phyloP scores from a whole-genome alignment of 139 green algal genomes.

The Limnomonas spitsbergensis region DNA sequence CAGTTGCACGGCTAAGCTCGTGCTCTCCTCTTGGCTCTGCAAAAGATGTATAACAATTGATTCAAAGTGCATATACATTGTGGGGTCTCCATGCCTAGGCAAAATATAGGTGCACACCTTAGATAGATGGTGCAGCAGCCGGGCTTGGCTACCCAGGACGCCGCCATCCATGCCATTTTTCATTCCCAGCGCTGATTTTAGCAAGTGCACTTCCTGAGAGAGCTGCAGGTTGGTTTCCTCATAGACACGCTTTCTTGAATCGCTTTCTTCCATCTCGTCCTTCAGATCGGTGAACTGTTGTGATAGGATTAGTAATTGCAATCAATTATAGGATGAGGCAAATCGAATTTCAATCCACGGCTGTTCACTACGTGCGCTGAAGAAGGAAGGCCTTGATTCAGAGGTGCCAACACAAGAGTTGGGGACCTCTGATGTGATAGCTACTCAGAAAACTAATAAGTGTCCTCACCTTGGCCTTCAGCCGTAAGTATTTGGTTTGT shows the following conservation, averaged over 20 bases:
- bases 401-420: neutral
- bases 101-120: neutral
- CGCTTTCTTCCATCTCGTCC: neutral
- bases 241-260: neutral
- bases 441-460: no score
- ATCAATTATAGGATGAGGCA: neutral
- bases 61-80: neutral
- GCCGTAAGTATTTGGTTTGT: neutral
- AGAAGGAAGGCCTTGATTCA: neutral
- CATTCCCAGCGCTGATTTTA: neutral
- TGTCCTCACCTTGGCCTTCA: conserved; percentile 1
- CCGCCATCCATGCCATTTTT: neutral
- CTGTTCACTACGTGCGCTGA: neutral
- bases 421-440: neutral
- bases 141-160: neutral
- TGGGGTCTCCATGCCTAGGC: neutral
- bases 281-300: neutral
- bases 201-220: neutral
- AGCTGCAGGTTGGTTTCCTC: conserved; percentile 5
- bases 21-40: conserved; percentile 13
- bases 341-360: no score
- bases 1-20: neutral
- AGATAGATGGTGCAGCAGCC: neutral
- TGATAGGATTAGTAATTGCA: neutral
- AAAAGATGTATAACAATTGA: neutral